Percentiles rank a stretch among this genome's conserved stretches.
Evolutionary conservation across 2,329 filamentous ascomycete species (phyloP).

Genomic region (Epichloe festucae): DNA sequence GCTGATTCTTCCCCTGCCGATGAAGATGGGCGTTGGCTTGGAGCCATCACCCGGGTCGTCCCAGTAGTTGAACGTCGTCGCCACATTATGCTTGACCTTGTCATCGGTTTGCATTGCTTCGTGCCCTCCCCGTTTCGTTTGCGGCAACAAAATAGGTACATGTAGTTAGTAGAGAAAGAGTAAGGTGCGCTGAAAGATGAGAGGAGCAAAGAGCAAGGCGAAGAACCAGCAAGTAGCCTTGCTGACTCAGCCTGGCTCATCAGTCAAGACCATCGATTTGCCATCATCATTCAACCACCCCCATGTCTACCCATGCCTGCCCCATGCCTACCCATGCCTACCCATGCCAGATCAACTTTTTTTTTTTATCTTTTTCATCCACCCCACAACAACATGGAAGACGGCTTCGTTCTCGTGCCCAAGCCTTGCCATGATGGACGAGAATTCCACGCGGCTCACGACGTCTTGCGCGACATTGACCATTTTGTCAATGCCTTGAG

Average conservation of each 20-base stretch:
- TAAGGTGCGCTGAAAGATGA: too few species aligned
- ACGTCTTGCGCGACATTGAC: constrained; percentile 28
- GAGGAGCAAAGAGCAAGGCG: too few species aligned
- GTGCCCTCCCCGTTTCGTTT: not conserved
- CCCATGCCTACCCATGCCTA: not conserved
- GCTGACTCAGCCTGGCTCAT: too few species aligned
- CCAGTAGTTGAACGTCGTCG: constrained; percentile 26
- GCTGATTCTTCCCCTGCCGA: constrained; percentile 14
- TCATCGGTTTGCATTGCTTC: not conserved
- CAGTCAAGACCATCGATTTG: too few species aligned
- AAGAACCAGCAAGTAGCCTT: too few species aligned
- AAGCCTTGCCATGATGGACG: not conserved
- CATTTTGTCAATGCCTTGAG: constrained; percentile 7
- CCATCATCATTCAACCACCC: too few species aligned
- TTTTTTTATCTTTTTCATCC: too few species aligned
- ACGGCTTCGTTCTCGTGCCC: not conserved
- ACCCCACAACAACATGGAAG: not conserved
- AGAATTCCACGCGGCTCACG: not conserved
- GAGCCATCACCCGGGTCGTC: constrained; percentile 29
- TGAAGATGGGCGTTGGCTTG: constrained; percentile 23
- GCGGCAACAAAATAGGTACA: too few species aligned
- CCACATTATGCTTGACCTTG: constrained; percentile 14
- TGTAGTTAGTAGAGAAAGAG: too few species aligned
- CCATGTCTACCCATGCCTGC: not conserved
- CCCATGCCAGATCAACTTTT: not conserved